A percentile compares a stretch with the other conserved stretches of the same genome.
Conservation (phyloP, 805 yeast species). For the Metschnikowia corniflorae region DNA sequence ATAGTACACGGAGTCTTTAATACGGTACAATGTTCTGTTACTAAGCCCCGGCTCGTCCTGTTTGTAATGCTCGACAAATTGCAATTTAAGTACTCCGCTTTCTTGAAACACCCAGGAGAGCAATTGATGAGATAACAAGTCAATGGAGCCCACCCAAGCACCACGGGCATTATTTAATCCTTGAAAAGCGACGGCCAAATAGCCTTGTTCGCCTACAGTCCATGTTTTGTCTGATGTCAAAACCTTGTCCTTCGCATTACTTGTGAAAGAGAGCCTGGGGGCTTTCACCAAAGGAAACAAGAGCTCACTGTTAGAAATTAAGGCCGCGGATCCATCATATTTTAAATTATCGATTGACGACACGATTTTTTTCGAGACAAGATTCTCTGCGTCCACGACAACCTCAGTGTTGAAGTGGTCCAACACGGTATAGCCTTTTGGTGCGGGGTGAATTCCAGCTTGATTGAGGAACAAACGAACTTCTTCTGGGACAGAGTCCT, state of each 20-base stretch:
- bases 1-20: constrained; percentile 66
- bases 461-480: constrained; percentile 67
- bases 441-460: constrained; percentile 80
- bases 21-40: constrained; percentile 51
- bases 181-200: constrained; percentile 72
- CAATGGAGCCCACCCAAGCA: constrained; percentile 73
- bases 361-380: constrained; percentile 23
- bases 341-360: constrained; percentile 13
- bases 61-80: constrained; percentile 53
- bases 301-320: constrained; percentile 63
- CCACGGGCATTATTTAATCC: constrained; percentile 74
- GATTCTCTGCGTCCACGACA: constrained; percentile 28
- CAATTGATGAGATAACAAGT: constrained; percentile 40
- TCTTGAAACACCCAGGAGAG: constrained; percentile 71
- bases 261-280: constrained; percentile 59
- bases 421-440: constrained; percentile 58
- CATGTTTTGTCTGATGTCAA: constrained; percentile 52
- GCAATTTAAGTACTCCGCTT: constrained; percentile 57
- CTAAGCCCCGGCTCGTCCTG: constrained; percentile 40
- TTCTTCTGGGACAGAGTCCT: constrained; percentile 31
- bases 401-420: constrained; percentile 59
- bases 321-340: constrained; percentile 59
- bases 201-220: constrained; percentile 81
- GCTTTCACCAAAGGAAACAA: constrained; percentile 70
- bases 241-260: constrained; percentile 41